Evolutionary conservation across 495 filamentous ascomycete genomes (phyloP).

Genomic region (Aspergillus conjunctus): DNA sequence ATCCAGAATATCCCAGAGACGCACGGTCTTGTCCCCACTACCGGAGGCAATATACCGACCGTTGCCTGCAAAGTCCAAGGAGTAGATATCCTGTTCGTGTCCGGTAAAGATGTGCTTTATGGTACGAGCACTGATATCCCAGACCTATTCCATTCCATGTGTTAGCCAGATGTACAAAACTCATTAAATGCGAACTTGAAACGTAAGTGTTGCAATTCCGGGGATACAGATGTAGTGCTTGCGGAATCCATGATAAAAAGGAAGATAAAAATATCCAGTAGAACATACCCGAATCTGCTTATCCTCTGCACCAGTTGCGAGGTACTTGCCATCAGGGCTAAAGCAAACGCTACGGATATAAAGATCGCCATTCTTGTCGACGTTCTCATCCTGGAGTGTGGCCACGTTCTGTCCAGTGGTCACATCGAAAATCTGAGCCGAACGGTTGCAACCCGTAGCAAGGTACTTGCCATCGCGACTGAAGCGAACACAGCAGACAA

Average conservation of each 20-base stretch:
- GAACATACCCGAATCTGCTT: conserved; percentile 81
- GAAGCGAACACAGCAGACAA: conserved; percentile 89
- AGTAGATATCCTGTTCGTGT: conserved; percentile 93
- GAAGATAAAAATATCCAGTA: neutral
- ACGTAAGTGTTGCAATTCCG: too few species aligned
- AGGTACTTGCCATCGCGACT: conserved; percentile 87
- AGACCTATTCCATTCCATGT: conserved; percentile 61
- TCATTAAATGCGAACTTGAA: neutral
- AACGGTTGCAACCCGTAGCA: conserved; percentile 86
- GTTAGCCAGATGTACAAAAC: neutral
- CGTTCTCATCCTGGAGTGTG: conserved; percentile 77
- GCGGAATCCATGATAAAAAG: neutral
- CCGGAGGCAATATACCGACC: conserved; percentile 87
- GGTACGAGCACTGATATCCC: conserved; percentile 75
- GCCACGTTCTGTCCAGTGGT: conserved; percentile 75
- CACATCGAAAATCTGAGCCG: conserved; percentile 89
- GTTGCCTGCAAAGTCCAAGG: conserved; percentile 85
- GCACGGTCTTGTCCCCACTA: conserved; percentile 83
- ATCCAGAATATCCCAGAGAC: conserved; percentile 84
- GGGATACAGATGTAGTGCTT: too few species aligned
- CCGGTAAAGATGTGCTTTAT: conserved; percentile 83
- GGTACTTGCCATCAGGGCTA: conserved; percentile 85
- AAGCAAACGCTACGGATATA: conserved; percentile 94
- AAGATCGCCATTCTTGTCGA: conserved; percentile 80
- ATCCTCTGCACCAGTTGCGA: conserved; percentile 88